Base-by-base conservation (phyloP, 1,284 basidiomycete genomes). In the Apiotrichum sp. region DNA sequence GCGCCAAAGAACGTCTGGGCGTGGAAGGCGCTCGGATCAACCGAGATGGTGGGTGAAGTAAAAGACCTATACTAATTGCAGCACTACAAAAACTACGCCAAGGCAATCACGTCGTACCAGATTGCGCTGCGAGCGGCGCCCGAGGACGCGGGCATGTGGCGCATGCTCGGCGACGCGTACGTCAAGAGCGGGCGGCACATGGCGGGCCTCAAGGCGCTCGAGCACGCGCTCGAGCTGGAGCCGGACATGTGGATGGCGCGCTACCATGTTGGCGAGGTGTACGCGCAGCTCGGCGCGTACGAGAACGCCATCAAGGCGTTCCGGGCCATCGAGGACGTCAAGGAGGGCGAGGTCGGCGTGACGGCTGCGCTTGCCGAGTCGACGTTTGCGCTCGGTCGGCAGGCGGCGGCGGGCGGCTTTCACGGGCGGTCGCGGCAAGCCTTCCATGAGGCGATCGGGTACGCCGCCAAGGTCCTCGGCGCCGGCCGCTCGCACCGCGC, bases 21-120 rank as follows among this genome's bases (percentile, higher is more conserved):
- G 1, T 98, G 93, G 93, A 98, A 97, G 74, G 95, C 96, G 9
- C 79, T 96, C 33, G 96, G 96, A 1, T 84, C 89, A 1, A 93
- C 95, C 1, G 91, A 97, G 70, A 78, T 97, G 77, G 92, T 92
- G 67, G 6, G 40, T 41, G 10, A 6, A 76, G 85, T 75, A 50
- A 3, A 40, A 10, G 6, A 11, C 3, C 11, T n/a, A 7, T n/a
- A 16, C 33, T n/a, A 13, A 31, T 11, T 6, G 2, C 61, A 93
- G 89, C 85, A 84, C 62, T 84, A 86, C 54, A 82, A 83, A 55
- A 86, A 89, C 59, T 91, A 87, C 67, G 69, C 82, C 9, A 79
- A 84, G 43, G 92, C 95, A 3, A 91, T 95, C 45, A 82, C 86
- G 61, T 86, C 89, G 0, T 87, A 95, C 65, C 95, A 98, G 68